A percentile compares a stretch with the other conserved stretches of the same genome.
phyloP scores from a whole-genome alignment of 768 basidiomycete species.

The Suillus sp. region DNA sequence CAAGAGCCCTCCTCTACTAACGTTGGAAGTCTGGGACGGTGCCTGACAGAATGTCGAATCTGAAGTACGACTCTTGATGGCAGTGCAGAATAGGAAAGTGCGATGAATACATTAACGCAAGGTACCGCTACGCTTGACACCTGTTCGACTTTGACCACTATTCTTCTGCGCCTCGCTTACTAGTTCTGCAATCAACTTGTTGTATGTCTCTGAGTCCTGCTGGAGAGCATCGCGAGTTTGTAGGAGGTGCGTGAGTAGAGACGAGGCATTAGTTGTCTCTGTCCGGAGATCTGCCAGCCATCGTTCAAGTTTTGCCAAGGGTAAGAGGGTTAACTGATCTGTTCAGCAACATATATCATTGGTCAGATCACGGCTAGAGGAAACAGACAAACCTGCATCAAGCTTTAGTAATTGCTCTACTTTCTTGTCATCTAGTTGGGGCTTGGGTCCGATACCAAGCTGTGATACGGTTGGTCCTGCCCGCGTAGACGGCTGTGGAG shows the following conservation, averaged over 20 bases:
- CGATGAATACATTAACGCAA: conserved; percentile 31
- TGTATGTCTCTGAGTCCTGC: conserved; percentile 88
- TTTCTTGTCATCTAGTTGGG: conserved; percentile 66
- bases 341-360: conserved; percentile 14
- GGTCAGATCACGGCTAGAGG: conserved; percentile 1
- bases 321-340: conserved; percentile 77
- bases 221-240: conserved; percentile 81
- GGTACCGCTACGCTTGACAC: conserved; percentile 51
- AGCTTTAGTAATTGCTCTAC: conserved; percentile 68
- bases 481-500: conserved; percentile 44
- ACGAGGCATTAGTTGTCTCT: conserved; percentile 76
- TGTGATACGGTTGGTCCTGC: conserved; percentile 34
- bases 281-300: conserved; percentile 66
- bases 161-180: conserved; percentile 93
- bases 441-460: conserved; percentile 72
- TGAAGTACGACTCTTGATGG: not conserved
- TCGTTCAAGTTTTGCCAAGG: conserved; percentile 65
- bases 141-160: conserved; percentile 55
- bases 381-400: conserved; percentile 57
- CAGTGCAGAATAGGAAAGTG: conserved; percentile 1
- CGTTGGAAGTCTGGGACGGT: too few relatives aligned
- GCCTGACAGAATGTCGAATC: too few relatives aligned
- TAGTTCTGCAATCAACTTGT: conserved; percentile 86
- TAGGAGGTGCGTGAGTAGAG: conserved; percentile 76
- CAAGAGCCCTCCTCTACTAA: too few relatives aligned